Conservation (phyloP, 768 basidiomycete genomes). For the Hygrophorus pudorinus region DNA sequence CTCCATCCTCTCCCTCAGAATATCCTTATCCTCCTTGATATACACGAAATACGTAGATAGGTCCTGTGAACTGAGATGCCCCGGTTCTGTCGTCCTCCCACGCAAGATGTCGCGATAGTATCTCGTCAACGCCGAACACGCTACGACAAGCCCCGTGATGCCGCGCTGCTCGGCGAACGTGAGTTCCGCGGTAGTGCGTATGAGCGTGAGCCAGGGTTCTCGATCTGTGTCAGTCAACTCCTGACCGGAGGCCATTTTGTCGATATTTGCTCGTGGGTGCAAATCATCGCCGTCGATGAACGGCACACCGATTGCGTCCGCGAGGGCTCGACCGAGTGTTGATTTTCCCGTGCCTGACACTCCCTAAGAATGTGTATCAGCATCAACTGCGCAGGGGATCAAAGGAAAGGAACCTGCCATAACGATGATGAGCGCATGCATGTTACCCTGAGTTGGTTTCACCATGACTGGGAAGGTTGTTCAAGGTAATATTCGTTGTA, state of each 20-base stretch:
- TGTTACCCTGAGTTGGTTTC: not conserved
- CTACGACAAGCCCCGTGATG: constrained; percentile 58
- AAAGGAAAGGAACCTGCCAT: not conserved
- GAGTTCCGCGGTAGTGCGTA: constrained; percentile 56
- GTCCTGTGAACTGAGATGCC: constrained; percentile 17
- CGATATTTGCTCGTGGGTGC: constrained; percentile 72
- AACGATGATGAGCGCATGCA: not conserved
- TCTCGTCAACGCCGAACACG: constrained; percentile 77
- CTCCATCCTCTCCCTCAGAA: constrained; percentile 55
- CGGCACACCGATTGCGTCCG: constrained; percentile 49
- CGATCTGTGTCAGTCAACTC: constrained; percentile 79
- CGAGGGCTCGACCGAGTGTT: constrained; percentile 58
- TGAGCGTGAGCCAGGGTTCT: constrained; percentile 72
- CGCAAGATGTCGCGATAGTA: constrained; percentile 78
- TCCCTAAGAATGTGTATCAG: constrained; percentile 32
- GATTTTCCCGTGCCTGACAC: constrained; percentile 69
- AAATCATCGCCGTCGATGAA: constrained; percentile 88
- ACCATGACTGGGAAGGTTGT: too few species aligned
- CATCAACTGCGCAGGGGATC: too few species aligned
- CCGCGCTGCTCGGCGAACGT: constrained; percentile 16
- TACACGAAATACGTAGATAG: constrained; percentile 81
- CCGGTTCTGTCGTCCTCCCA: constrained; percentile 27
- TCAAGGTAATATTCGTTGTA: too few species aligned
- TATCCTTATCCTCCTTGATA: constrained; percentile 47
- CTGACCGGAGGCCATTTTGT: constrained; percentile 74